Base-by-base conservation (phyloP, 1,139 yeast species). In the Candida glucosophila region DNA sequence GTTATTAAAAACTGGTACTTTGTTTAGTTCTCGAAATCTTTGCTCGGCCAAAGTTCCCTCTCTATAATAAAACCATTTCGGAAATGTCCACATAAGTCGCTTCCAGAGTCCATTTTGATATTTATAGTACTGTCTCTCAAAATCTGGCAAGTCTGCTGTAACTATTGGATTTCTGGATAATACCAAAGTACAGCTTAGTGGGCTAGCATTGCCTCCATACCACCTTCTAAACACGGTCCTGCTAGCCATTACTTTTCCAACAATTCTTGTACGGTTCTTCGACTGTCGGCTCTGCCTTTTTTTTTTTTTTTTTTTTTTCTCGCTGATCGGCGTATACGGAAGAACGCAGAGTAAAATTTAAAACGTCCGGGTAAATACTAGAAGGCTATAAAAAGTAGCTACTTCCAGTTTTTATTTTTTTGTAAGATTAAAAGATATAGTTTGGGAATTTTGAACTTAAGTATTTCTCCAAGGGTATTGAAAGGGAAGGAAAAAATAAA, bases 71-170 rank as follows among this genome's bases (percentile, higher is more conserved):
- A 76, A 88, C 73, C 88, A 86, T 41, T 79, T 77, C 5, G 98
- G 97, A 53, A 90, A 90, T 1, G 97, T 86, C 95, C 96, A 86
- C 95, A 88, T 86, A 39, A 90, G 66, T 47, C 97, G 70, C 44
- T 77, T 77, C 66, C 88, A 88, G 34, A 90, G 66, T 48, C 82
- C 94, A 33, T 73, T 72, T 54, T 88, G 95, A 51, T 92, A 92
- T 32, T 73, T 65, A 51, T 79, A 82, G 55, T 79, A 90, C 29
- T 75, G 77, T 34, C 63, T 49, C 45, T 86, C 96, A 41, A 90
- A 79, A 30, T 66, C 71, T 7, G 79, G 66, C 29, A 77, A 58
- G 35, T 81, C 92, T 12, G 82, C 78, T 3, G 95, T 82, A 29
- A 90, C 72, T 23, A 90, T 65, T 15, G 98, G 98, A 26, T 67